These are phyloP conservation scores for Rhododendron molle DNA, from an alignment of 148 eudicot genomes.

Conservation along the genomic window DNA sequence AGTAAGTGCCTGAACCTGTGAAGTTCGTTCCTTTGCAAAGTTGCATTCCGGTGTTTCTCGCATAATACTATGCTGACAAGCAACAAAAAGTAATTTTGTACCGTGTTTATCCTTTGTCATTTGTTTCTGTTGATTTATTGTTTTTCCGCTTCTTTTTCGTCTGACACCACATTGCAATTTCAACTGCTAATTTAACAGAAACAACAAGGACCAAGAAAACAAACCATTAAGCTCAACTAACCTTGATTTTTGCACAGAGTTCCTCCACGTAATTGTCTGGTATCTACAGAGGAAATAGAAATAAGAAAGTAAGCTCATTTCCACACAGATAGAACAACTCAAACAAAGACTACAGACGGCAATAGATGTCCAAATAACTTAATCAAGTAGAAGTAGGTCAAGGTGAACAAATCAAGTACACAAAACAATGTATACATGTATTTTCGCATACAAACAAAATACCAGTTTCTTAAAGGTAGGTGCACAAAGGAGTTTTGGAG, in stretches of 20 bases:
- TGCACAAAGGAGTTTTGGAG: neutral
- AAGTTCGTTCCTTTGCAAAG: neutral
- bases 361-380: neutral
- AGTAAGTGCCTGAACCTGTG: neutral
- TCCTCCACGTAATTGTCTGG: constrained; percentile 69
- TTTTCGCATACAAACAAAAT: neutral
- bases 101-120: neutral
- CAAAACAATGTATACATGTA: neutral
- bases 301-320: neutral
- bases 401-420: neutral
- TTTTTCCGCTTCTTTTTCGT: neutral
- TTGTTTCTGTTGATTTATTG: neutral
- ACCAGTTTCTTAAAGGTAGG: neutral
- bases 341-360: neutral
- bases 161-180: neutral
- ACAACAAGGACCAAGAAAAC: neutral
- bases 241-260: constrained; percentile 73
- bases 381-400: constrained; percentile 5
- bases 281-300: constrained; percentile 32
- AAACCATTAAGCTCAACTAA: constrained; percentile 29
- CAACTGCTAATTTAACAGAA: constrained; percentile 1
- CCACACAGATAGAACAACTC: neutral
- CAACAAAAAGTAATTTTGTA: neutral
- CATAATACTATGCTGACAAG: constrained; percentile 3
- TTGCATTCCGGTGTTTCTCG: neutral